phyloP scores from a whole-genome alignment of 192 early-diverging fungal genomes.

The Jimgerdemannia lactiflua region DNA sequence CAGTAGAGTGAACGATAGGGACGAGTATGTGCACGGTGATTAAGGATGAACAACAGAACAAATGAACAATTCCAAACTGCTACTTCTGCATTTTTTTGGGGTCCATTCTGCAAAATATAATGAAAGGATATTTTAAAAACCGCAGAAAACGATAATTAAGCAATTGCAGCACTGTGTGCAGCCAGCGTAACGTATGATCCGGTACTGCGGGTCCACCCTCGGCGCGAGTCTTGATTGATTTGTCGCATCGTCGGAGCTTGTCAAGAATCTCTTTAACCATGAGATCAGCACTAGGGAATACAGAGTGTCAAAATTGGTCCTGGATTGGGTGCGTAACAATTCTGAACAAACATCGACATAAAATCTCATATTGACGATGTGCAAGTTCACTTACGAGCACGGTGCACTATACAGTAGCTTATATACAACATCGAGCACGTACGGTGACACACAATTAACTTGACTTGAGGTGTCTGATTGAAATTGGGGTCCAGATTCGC shows the following conservation, averaged over 20 bases:
- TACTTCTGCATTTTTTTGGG: neutral
- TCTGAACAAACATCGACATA: neutral
- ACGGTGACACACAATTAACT: slow-evolving; percentile 66
- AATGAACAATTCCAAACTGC: neutral
- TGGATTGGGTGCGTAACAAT: neutral
- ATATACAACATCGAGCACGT: slow-evolving; percentile 74
- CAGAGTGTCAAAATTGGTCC: neutral
- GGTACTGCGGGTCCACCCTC: slow-evolving; percentile 33
- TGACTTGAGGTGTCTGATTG: slow-evolving; percentile 46
- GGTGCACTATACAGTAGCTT: slow-evolving; percentile 73
- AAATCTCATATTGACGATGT: neutral
- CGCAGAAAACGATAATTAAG: slow-evolving; percentile 72
- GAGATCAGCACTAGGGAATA: slow-evolving; percentile 44
- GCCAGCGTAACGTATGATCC: slow-evolving; percentile 56
- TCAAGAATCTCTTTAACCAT: slow-evolving; percentile 74
- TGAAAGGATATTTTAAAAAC: slow-evolving; percentile 61
- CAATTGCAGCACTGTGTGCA: slow-evolving; percentile 70
- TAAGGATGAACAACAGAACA: neutral
- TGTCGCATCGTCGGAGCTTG: slow-evolving; percentile 66
- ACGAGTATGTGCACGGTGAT: slow-evolving; percentile 35
- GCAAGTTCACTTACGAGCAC: slow-evolving; percentile 49
- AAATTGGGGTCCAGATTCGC: slow-evolving; percentile 55
- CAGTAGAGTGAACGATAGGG: slow-evolving; percentile 61
- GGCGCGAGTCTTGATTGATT: slow-evolving; percentile 44
- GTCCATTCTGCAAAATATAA: neutral